Evolutionary conservation across 345 rosid genomes (phyloP), one percentile per base, ranked within the genome.

Genomic region (Xanthoceras sorbifolium): DNA sequence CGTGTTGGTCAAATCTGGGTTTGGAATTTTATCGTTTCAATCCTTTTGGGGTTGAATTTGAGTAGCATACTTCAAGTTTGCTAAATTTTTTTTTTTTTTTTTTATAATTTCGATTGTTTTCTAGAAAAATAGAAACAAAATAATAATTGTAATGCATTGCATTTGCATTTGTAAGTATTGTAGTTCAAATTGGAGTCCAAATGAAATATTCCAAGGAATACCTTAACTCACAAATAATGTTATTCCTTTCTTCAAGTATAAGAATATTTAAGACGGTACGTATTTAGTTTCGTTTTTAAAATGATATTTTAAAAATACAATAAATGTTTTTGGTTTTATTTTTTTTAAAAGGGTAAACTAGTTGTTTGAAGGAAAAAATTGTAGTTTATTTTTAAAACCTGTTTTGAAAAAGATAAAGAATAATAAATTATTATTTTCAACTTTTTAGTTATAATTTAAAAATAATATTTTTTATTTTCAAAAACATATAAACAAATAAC

Each of bases 191-290:
- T 42, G 0, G 8, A 46, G 52, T 17, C 52, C 5, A 14, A 46
- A 46, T 46, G 15, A 46, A 46, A 14, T 46, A 9, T 46, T 46
- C 52, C 11, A 14, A 46, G 74, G 22, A 71, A 71, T 34, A 6
- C 65, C 32, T 36, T 59, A 11, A 11, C 59, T 59, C 9, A 25
- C 15, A 44, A 26, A 22, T 15, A 48, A 46, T 63, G 69, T 29
- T 74, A 74, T 74, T 74, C 77, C 7, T 74, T 74, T 32, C 77
- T 74, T 74, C n/a, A 48, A 64, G 69, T 32, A 44, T 42, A 73
- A 28, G 20, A 29, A 46, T 18, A 48, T 20, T 36, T 1, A 18
- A 32, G 55, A 25, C 28, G 29, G 76, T 46, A n/a, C n/a, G n/a
- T n/a, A n/a, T n/a, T n/a, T n/a, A n/a, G n/a, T n/a, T n/a, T n/a